These are phyloP conservation scores for Phytophthora tentaculata DNA, from an alignment of 352 stramenopile genomes.

Conservation along the genomic window DNA sequence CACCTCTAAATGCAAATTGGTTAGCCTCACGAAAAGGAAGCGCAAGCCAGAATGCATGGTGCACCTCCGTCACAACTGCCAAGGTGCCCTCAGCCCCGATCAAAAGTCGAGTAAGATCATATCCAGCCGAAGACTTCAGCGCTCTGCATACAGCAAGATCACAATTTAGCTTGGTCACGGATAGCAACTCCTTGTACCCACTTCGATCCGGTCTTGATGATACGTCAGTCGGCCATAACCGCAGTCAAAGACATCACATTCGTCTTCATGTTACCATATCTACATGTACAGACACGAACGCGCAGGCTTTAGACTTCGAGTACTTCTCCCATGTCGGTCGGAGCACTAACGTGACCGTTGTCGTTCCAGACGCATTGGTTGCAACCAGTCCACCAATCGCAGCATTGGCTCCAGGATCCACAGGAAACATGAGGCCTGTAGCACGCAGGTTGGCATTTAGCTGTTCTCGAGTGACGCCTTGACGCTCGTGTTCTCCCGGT, in stretches of 20 bases:
- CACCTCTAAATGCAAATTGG: slow-evolving; percentile 34
- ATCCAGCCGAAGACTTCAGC: slow-evolving; percentile 95
- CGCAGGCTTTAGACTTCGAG: slow-evolving; percentile 10
- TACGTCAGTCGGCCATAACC: slow-evolving; percentile 87
- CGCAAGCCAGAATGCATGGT: no score
- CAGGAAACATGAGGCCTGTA: slow-evolving; percentile 93
- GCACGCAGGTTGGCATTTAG: slow-evolving; percentile 86
- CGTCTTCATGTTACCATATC: slow-evolving; percentile 94
- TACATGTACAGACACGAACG: not conserved
- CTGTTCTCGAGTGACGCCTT: slow-evolving; percentile 90
- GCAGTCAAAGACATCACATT: slow-evolving; percentile 93
- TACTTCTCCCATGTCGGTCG: not conserved
- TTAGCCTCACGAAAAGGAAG: slow-evolving; percentile 1
- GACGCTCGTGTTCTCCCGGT: slow-evolving; percentile 80
- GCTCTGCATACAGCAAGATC: slow-evolving; percentile 46
- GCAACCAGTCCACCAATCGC: slow-evolving; percentile 94
- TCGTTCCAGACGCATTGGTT: slow-evolving; percentile 88
- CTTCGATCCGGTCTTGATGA: slow-evolving; percentile 89
- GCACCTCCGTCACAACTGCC: slow-evolving; percentile 93
- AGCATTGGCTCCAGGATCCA: slow-evolving; percentile 96
- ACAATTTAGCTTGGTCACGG: not conserved
- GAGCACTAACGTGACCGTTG: slow-evolving; percentile 77
- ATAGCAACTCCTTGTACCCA: slow-evolving; percentile 23
- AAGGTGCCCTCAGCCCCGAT: slow-evolving; percentile 95
- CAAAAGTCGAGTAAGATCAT: slow-evolving; percentile 94